Base-by-base conservation (phyloP, 441 rosid species). In the Adansonia rubrostipa region DNA sequence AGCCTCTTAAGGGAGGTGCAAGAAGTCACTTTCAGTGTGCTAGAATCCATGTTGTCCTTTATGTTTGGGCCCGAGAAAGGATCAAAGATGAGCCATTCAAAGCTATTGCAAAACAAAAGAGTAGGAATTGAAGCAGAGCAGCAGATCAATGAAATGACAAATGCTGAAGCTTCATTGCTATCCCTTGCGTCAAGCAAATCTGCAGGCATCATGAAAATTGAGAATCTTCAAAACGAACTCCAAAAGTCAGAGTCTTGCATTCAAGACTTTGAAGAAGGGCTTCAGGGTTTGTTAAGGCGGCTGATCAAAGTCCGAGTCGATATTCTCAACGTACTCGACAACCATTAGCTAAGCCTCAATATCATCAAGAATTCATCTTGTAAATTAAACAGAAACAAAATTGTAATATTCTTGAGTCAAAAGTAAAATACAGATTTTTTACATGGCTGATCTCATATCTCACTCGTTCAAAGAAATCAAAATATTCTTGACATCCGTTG, bases 91-190 rank as follows among this genome's bases (percentile, higher is more conserved):
- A 66, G 57, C 10, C 7, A 2, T 1, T 86, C 87, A 68, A 91
- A 88, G 80, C 68, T 86, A 57, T 79, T 81, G 75, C 74, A 72
- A 64, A 65, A 33, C 6, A 86, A 77, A 22, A 83, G 76, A 73
- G 80, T 77, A 9, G 65, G 78, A 8, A 79, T 65, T 2, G 75
- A 54, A n/a, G 80, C 62, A 44, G 77, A 57, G 73, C 48, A 60
- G 20, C 62, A 65, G 1, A 33, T 7, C 1, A 84, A 79, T 14
- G 87, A 80, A 75, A 83, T 78, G 22, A 66, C 28, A 1, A 70
- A 10, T 19, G 69, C 69, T 1, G 80, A 84, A 51, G 68, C 48
- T 1, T 54, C 42, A 71, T 61, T 77, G 63, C 44, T 14, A 9
- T 71, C 71, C 14, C 54, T 77, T 42, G 50, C 78, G 71, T 3